Evolutionary conservation across 2,329 filamentous ascomycete genomes (phyloP), one percentile per base, ranked within the genome.

Genomic region (Thielaviopsis musarum): DNA sequence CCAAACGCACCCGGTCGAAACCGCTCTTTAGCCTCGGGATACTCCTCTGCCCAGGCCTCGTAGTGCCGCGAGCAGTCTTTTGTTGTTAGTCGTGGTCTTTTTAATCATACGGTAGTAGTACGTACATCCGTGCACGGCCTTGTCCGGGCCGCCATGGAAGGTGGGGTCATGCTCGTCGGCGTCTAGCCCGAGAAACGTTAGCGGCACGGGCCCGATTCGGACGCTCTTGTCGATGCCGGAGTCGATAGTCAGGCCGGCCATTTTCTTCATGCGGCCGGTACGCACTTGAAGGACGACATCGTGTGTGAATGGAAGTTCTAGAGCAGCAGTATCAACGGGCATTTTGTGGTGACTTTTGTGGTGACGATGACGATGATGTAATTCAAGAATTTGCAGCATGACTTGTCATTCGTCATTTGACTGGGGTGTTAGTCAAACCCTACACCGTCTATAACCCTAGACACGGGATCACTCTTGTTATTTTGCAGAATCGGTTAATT

Each of bases 31-130:
- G 74, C 75, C 0, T 72, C 67, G 0, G 81, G 81, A 56, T 78
- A 75, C 48, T 81, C 77, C 1, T 67, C 62, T 17, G 68, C 71
- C 82, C 82, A 85, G 19, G 68, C 64, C 0, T 71, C 64, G 65
- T 85, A 85, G 66, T 85, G 82, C 0, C 74, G 70, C 5, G 75
- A 75, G 68, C 78, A 84, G 65, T 85, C 83, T 76, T n/a, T 10
- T 30, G 15, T 22, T 12, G 15, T 55, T 48, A 28, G 57, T 52
- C 22, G 45, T 26, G 24, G 56, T 21, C 52, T 48, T 54, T 52
- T 24, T 17, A 21, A 30, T 34, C 24, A 54, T 9, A 54, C 26
- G 57, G 24, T 17, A 22, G 1, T 7, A 26, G 17, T n/a, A 69
- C 75, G 69, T 66, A 77, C 77, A 80, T 12, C 74, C 77, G 34